phyloP scores from a whole-genome alignment of 2,329 filamentous ascomycete species.

The Gremmenia infestans region DNA sequence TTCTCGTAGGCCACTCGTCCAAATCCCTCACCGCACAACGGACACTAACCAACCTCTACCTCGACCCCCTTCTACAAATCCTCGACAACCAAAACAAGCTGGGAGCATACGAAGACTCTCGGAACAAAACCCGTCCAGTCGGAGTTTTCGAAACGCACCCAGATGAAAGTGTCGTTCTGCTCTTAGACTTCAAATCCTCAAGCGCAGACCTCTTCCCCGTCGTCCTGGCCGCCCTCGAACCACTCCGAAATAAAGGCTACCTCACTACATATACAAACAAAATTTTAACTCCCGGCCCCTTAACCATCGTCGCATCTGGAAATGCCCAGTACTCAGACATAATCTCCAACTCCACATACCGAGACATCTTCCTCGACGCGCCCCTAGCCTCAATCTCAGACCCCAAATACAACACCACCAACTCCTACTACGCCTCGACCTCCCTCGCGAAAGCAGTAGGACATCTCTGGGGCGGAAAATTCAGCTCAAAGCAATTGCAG shows the following conservation, averaged over 20 bases:
- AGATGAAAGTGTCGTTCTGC: slow-evolving; percentile 35
- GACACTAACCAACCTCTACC: slow-evolving; percentile 52
- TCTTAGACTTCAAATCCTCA: slow-evolving; percentile 47
- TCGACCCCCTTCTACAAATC: slow-evolving; percentile 52
- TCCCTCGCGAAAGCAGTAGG: slow-evolving; percentile 17
- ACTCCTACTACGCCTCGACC: slow-evolving; percentile 23
- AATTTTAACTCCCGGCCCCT: slow-evolving; percentile 27
- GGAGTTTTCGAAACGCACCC: slow-evolving; percentile 7
- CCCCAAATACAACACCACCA: slow-evolving; percentile 19
- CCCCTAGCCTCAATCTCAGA: slow-evolving; percentile 30
- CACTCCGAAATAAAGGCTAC: slow-evolving; percentile 35
- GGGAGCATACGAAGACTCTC: slow-evolving; percentile 12
- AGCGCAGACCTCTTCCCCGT: slow-evolving; percentile 34
- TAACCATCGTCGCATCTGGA: slow-evolving; percentile 47
- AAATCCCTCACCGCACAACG: slow-evolving; percentile 47
- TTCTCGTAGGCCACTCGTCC: slow-evolving; percentile 53
- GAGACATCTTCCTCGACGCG: slow-evolving; percentile 44
- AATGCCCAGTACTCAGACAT: slow-evolving; percentile 40
- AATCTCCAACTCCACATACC: slow-evolving; percentile 32
- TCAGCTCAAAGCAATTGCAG: slow-evolving; percentile 13
- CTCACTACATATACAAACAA: slow-evolving; percentile 34
- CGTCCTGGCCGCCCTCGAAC: slow-evolving; percentile 35
- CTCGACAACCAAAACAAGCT: slow-evolving; percentile 45
- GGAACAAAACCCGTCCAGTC: slow-evolving; percentile 40
- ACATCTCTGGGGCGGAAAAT: slow-evolving; percentile 6